Base-by-base conservation (phyloP, 2,329 filamentous ascomycete genomes). In the Beauveria asiatica region DNA sequence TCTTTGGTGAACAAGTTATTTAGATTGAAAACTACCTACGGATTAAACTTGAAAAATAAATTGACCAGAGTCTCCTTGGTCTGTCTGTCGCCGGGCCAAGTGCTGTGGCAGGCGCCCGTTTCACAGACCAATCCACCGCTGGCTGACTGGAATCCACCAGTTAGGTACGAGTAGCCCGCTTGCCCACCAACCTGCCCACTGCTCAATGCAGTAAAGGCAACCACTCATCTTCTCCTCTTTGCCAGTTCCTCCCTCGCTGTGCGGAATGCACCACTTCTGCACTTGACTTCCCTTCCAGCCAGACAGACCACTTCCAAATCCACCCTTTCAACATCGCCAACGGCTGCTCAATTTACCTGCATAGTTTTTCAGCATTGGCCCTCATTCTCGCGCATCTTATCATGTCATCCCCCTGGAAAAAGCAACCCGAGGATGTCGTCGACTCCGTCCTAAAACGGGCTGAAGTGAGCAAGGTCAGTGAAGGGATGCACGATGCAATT, bases 391-490 rank as follows among this genome's bases (percentile, higher is more conserved):
- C 25, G 13, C 39, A 53, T 59, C 27, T 48, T 41, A 77, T 63
- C 67, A 85, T 85, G 83, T 76, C 82, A 68, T 85, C 83, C 66
- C 81, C 83, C 62, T 81, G 81, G 74, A 83, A 83, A 74, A 81
- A 82, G 66, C 82, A 86, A 68, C 83, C 84, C 42, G 83, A 86
- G 70, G 81, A 77, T 68, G 84, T 87, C 59, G 84, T 80, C 59
- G 86, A 88, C 72, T 83, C 83, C 73, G 85, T 90, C 60, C 79
- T 90, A 69, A 86, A 86, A 73, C 80, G 87, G 75, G 86, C 85
- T 63, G 86, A 90, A 78, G 83, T 90, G 67, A 87, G 86, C 79
- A 89, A 89, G 81, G 87, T 90, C 78, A 70, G 80, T 73, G 61
- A 63, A 61, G 59, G 52, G 53, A 61, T 61, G 59, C 51, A 56